Base-by-base conservation (phyloP, 1,284 basidiomycete genomes). In the Leccinum subfulvum region DNA sequence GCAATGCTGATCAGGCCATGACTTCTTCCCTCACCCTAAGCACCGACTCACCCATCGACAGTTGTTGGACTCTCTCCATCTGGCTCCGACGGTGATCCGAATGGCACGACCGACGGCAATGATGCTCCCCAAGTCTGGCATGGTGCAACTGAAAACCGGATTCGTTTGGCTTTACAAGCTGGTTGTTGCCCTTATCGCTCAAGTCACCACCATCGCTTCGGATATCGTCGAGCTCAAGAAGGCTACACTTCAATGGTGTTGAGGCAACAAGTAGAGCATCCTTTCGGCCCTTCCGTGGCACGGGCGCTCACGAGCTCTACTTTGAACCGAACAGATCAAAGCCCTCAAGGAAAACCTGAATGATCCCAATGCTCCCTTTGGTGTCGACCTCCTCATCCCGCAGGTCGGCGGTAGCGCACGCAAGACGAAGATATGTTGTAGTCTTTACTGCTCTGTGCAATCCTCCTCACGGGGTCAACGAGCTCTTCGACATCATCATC, bases 401-500 rank as follows among this genome's bases (percentile, higher is more conserved):
- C 89, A 92, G 69, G 83, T 95, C 21, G 92, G 91, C 33, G 90
- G 89, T 33, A 86, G 76, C 65, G 93, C 94, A 9, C 83, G 93
- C 66, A 94, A 92, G 80, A 95, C 92, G 26, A 95, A 95, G 74
- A 89, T 90, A 74, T 63, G 86, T 75, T 18, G 28, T 41, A 47
- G 55, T 23, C 37, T 4, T 41, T 63, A 55, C 14, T 33, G 1
- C 5, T 16, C 7, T 13, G 11, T 4, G 21, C 51, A 33, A 39
- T 13, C n/a, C 30, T 7, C 13, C 59, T 73, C 47, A 60, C 14
- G 53, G 93, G 94, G 13, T 94, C 10, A 79, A 84, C n/a, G 89
- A 91, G 30, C 84, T 95, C 44, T 83, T 95, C 60, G 84, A 93
- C 64, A 89, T 95, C 59, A 94, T 96, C 71, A 92, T 95, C 72